Conservation (phyloP, 176 grass and related monocot genomes). For the Eleusine indica region DNA sequence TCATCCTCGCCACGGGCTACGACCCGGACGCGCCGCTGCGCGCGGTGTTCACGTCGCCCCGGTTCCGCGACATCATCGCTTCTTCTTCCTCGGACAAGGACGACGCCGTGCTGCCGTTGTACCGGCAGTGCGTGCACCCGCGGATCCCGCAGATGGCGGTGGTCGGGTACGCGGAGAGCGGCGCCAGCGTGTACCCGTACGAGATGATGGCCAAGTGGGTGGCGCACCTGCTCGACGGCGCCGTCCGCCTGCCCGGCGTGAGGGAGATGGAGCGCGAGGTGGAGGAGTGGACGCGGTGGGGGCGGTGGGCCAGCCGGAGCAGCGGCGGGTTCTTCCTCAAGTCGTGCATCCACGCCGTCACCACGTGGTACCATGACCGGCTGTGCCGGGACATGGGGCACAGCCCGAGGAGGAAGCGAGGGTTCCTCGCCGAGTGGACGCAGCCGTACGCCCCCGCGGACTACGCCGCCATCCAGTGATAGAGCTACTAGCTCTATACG, state of each 20-base stretch:
- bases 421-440: slow-evolving; percentile 46
- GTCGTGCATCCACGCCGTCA: slow-evolving; percentile 36
- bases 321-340: slow-evolving; percentile 20
- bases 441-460: slow-evolving; percentile 46
- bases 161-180: slow-evolving; percentile 47
- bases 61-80: slow-evolving; percentile 30
- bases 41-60: slow-evolving; percentile 34
- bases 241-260: slow-evolving; percentile 39
- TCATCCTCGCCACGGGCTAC: slow-evolving; percentile 61
- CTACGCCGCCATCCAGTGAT: slow-evolving; percentile 52
- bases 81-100: background rate
- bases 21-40: slow-evolving; percentile 48
- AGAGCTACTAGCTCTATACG: too few species aligned
- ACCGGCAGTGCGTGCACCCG: slow-evolving; percentile 59
- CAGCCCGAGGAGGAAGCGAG: slow-evolving; percentile 42
- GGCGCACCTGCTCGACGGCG: slow-evolving; percentile 50
- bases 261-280: slow-evolving; percentile 45
- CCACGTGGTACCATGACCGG: slow-evolving; percentile 59
- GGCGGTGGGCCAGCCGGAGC: background rate
- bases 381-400: slow-evolving; percentile 59
- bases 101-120: slow-evolving; percentile 6
- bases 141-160: slow-evolving; percentile 54
- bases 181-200: slow-evolving; percentile 34
- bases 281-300: slow-evolving; percentile 49
- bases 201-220: slow-evolving; percentile 65